phyloP scores from a whole-genome alignment of 371 early-diverging fungal species.

The Dichotomocladium elegans region DNA sequence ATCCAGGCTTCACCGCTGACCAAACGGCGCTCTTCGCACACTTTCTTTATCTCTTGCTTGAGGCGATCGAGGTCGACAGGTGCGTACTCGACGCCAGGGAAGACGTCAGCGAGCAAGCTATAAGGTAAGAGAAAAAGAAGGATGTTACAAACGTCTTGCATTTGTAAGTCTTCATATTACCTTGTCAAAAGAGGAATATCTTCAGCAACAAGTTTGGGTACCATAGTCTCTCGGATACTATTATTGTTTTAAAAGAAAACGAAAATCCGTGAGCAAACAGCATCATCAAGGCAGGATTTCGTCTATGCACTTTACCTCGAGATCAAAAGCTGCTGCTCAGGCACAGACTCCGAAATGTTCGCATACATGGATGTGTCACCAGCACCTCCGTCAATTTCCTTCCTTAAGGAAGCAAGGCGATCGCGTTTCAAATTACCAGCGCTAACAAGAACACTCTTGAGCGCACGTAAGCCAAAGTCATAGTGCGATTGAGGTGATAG shows the following conservation, averaged over 20 bases:
- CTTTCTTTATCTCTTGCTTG: constrained; percentile 69
- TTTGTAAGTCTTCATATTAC: constrained; percentile 19
- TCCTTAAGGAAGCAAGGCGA: constrained; percentile 57
- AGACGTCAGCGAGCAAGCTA: constrained; percentile 89
- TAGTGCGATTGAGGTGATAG: constrained; percentile 95
- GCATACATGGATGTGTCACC: constrained; percentile 43
- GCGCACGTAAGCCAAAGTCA: constrained; percentile 98
- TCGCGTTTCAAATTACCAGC: constrained; percentile 98
- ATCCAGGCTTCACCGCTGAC: constrained; percentile 85
- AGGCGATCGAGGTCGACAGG: constrained; percentile 80
- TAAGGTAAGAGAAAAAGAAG: neutral
- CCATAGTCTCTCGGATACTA: constrained; percentile 94
- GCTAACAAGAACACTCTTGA: constrained; percentile 97
- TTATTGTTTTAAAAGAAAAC: constrained; percentile 13
- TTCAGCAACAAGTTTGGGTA: constrained; percentile 95
- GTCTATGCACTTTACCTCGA: constrained; percentile 21
- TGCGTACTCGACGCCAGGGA: constrained; percentile 89
- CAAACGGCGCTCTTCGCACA: constrained; percentile 76
- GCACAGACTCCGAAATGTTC: constrained; percentile 59
- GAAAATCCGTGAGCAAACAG: neutral
- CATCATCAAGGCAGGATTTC: too few species aligned
- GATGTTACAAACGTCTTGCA: neutral
- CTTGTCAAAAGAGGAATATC: constrained; percentile 87
- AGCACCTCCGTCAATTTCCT: constrained; percentile 33
- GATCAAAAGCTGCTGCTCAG: constrained; percentile 92